Base-by-base conservation (phyloP, 2,329 filamentous ascomycete species). In the Grosmannia penicillata region DNA sequence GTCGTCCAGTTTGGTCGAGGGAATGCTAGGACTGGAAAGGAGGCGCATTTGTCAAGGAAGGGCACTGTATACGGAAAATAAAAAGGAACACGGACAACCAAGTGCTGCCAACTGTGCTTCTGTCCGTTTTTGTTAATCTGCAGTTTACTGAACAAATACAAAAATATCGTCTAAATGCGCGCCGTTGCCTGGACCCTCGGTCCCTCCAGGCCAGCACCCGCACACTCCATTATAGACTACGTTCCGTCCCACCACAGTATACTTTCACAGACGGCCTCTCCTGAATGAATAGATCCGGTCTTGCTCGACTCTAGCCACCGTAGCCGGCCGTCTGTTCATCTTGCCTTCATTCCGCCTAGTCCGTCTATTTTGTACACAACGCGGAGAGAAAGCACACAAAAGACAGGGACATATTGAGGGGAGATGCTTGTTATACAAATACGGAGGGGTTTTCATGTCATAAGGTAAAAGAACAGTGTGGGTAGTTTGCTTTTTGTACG, bases 281-380 rank as follows among this genome's bases (percentile, higher is more conserved):
- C n/a, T n/a, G n/a, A n/a, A n/a, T n/a, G n/a, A n/a, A n/a, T n/a
- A n/a, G n/a, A n/a, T n/a, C n/a, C n/a, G n/a, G n/a, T n/a, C n/a
- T n/a, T n/a, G n/a, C n/a, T n/a, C n/a, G n/a, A 31, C 29, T 31
- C 15, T 31, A 10, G 23, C 30, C 14, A 13, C 13, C 21, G 18
- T 17, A 22, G 21, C n/a, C 8, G 14, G 19, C 13, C 22, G 30
- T 34, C 8, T 17, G 30, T 14, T 10, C n/a, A n/a, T n/a, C n/a
- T n/a, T n/a, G n/a, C n/a, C n/a, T n/a, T n/a, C n/a, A n/a, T n/a
- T n/a, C n/a, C n/a, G n/a, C n/a, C 23, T n/a, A 13, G 8, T 29
- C 27, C 35, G 6, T 37, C 10, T 43, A 40, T 49, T 46, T 52
- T 51, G 48, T 49, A 32, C 52, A 54, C 49, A 52, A n/a, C 43